Percentiles rank a stretch among this genome's conserved stretches.
These are phyloP conservation scores for Meira miltonrushii DNA, from an alignment of 1,284 basidiomycete genomes.

Conservation along the genomic window DNA sequence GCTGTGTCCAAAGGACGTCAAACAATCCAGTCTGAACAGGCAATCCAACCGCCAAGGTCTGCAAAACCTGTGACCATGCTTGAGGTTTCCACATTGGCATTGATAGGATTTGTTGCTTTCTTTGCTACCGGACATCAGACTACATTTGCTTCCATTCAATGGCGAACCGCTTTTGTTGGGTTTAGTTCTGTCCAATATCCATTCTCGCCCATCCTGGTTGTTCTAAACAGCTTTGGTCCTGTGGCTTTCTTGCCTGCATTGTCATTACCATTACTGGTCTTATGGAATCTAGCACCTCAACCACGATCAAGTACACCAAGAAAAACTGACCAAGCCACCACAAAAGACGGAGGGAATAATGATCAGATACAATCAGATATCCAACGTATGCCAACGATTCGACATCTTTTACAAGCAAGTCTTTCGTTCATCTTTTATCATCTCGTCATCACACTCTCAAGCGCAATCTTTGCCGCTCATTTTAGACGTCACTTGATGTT, in stretches of 20 bases:
- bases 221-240: conserved; percentile 74
- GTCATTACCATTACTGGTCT: conserved; percentile 66
- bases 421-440: conserved; percentile 70
- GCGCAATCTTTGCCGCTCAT: conserved; percentile 68
- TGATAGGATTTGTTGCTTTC: conserved; percentile 61
- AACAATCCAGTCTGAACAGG: neutral
- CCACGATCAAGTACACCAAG: conserved; percentile 16
- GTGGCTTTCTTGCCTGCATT: conserved; percentile 63
- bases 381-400: conserved; percentile 18
- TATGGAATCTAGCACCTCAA: conserved; percentile 79
- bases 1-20: neutral
- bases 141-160: conserved; percentile 82
- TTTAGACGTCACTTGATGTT: conserved; percentile 91
- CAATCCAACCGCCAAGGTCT: neutral
- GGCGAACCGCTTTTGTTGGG: conserved; percentile 79
- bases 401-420: conserved; percentile 55
- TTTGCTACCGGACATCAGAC: conserved; percentile 88
- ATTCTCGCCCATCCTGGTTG: conserved; percentile 70
- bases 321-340: neutral
- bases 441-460: conserved; percentile 61
- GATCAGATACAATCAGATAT: neutral
- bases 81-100: conserved; percentile 24
- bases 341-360: neutral
- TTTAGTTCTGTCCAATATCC: conserved; percentile 66
- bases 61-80: conserved; percentile 4